phyloP scores from a whole-genome alignment of 148 eudicot species.

The Tetragonia tetragonoides region DNA sequence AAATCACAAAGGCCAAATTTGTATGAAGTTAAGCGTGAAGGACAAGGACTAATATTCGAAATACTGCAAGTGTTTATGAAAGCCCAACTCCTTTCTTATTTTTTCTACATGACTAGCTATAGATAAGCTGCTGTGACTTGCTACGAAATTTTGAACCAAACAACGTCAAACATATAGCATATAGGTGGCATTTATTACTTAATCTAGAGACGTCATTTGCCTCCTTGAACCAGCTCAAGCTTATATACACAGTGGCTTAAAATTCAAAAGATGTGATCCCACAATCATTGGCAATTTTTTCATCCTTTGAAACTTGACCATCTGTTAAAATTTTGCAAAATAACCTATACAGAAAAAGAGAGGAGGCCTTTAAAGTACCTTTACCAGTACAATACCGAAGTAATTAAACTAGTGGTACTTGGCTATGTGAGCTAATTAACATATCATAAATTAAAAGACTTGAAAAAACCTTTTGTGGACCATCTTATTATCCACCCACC shows the following conservation, averaged over 20 bases:
- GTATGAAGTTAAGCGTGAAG: not conserved
- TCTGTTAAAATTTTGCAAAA: not conserved
- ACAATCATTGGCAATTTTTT: not conserved
- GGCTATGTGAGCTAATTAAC: not conserved
- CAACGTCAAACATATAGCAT: too few species aligned
- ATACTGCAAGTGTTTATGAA: not conserved
- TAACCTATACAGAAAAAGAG: not conserved
- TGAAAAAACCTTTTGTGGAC: not conserved
- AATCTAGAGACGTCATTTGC: too few species aligned
- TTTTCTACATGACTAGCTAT: too few species aligned
- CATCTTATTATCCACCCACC: not conserved
- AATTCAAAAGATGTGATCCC: not conserved
- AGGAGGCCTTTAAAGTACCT: not conserved
- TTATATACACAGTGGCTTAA: too few species aligned
- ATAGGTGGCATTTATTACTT: too few species aligned
- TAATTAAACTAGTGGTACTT: not conserved
- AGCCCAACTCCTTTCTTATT: too few species aligned
- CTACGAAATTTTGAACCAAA: too few species aligned
- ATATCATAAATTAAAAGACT: not conserved
- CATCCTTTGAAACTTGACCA: not conserved
- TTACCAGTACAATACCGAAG: not conserved
- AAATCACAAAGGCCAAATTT: not conserved
- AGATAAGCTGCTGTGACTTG: too few species aligned
- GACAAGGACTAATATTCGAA: not conserved
- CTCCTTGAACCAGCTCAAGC: too few species aligned